Percentiles rank a stretch among this genome's conserved stretches.
phyloP scores from a whole-genome alignment of 805 yeast genomes.

The Starmerella bombi region DNA sequence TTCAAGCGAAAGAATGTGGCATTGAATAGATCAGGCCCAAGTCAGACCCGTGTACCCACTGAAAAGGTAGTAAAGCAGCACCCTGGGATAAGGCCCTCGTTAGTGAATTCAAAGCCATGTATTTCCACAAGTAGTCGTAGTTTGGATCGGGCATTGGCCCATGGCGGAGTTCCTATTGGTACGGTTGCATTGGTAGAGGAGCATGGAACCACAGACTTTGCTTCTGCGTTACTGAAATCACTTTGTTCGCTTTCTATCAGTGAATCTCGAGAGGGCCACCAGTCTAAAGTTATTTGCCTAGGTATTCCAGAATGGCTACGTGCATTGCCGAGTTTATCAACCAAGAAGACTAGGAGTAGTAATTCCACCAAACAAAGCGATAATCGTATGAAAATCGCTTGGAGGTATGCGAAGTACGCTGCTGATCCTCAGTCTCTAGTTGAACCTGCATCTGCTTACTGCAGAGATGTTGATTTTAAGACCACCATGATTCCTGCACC shows the following conservation, averaged over 20 bases:
- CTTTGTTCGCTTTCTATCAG: slow-evolving; percentile 60
- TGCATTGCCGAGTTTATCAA: slow-evolving; percentile 24
- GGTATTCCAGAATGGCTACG: slow-evolving; percentile 20
- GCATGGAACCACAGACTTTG: slow-evolving; percentile 76
- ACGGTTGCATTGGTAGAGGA: slow-evolving; percentile 61
- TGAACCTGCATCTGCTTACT: slow-evolving; percentile 19
- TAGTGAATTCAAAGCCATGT: slow-evolving; percentile 58
- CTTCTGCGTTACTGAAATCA: slow-evolving; percentile 51
- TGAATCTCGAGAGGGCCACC: slow-evolving; percentile 43
- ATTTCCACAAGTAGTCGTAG: slow-evolving; percentile 71
- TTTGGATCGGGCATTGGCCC: slow-evolving; percentile 60
- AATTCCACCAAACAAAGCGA: slow-evolving; percentile 1
- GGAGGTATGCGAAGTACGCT: slow-evolving; percentile 62
- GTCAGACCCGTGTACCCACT: not conserved
- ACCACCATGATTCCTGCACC: slow-evolving; percentile 17
- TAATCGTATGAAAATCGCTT: slow-evolving; percentile 66
- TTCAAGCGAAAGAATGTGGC: slow-evolving; percentile 11
- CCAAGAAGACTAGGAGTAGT: slow-evolving; percentile 2
- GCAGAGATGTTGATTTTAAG: slow-evolving; percentile 16
- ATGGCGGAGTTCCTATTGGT: slow-evolving; percentile 79
- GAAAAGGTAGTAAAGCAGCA: slow-evolving; percentile 22
- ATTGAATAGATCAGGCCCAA: slow-evolving; percentile 2
- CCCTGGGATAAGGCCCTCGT: slow-evolving; percentile 64
- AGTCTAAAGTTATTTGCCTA: slow-evolving; percentile 15
- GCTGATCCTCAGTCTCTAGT: slow-evolving; percentile 11